Percentiles rank a stretch among this genome's conserved stretches.
These are phyloP conservation scores for Apiospora koreana DNA, from an alignment of 2,329 filamentous ascomycete species.

Conservation along the genomic window DNA sequence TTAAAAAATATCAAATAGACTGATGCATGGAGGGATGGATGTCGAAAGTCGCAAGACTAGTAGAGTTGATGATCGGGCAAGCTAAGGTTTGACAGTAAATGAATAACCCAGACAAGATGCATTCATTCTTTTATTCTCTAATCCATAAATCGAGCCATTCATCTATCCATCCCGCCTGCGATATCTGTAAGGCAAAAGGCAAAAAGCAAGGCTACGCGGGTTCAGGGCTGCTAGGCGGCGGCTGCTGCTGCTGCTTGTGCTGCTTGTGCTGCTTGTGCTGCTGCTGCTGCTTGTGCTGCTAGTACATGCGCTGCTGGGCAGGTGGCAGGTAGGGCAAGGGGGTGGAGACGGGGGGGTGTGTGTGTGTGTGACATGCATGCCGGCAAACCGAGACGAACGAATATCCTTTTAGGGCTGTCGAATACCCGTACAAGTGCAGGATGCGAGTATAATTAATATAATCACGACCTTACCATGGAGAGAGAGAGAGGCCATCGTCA, in stretches of 20 bases:
- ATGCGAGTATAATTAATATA: too few relatives aligned
- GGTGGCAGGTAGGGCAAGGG: background rate
- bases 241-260: too few relatives aligned
- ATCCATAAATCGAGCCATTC: background rate
- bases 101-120: background rate
- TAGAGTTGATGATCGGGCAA: background rate
- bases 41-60: too few relatives aligned
- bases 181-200: background rate
- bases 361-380: slow-evolving; percentile 4
- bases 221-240: too few relatives aligned
- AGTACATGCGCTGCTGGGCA: background rate
- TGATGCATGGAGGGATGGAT: background rate
- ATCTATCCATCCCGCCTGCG: background rate
- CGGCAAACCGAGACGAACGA: slow-evolving; percentile 7
- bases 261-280: too few relatives aligned
- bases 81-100: background rate
- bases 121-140: too few relatives aligned
- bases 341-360: background rate
- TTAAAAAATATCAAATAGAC: background rate
- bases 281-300: background rate
- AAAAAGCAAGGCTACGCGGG: background rate
- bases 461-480: too few relatives aligned
- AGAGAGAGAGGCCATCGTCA: too few relatives aligned
- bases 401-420: slow-evolving; percentile 1
- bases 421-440: background rate